Evolutionary conservation across 345 rosid genomes (phyloP).

Genomic region (Erysimum cheiranthoides): DNA sequence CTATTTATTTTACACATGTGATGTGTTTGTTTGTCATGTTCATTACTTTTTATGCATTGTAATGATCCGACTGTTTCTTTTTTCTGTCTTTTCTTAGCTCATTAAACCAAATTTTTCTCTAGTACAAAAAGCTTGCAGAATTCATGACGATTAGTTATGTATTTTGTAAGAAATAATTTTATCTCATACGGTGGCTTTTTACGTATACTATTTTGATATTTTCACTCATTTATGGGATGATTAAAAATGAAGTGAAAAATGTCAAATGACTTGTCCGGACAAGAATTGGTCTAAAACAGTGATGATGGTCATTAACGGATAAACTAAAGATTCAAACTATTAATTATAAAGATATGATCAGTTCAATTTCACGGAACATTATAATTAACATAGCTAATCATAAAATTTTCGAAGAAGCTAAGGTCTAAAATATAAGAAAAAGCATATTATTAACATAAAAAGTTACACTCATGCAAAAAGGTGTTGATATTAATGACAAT

Average conservation of each 20-base stretch:
- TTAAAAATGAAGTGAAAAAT: background rate
- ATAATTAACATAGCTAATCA: background rate
- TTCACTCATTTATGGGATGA: background rate
- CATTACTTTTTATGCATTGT: background rate
- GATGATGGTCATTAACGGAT: background rate
- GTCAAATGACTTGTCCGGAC: no score
- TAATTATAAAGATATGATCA: background rate
- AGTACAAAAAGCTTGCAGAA: background rate
- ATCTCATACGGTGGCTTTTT: no score
- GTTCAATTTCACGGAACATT: background rate
- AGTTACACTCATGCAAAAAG: background rate
- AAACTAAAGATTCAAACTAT: background rate
- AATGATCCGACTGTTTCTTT: constrained; percentile 5
- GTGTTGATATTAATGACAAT: constrained; percentile 8
- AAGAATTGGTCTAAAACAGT: background rate
- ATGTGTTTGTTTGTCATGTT: constrained; percentile 40
- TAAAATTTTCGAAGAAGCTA: background rate
- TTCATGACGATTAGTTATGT: background rate
- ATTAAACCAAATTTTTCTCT: background rate
- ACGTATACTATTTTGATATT: no score
- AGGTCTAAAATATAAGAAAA: background rate
- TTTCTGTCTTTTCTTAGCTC: background rate
- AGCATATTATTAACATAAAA: background rate
- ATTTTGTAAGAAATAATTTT: no score
- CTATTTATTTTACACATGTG: constrained; percentile 40